Base-by-base conservation (phyloP, 2,329 filamentous ascomycete species). In the Ophiosphaerella herpotricha region DNA sequence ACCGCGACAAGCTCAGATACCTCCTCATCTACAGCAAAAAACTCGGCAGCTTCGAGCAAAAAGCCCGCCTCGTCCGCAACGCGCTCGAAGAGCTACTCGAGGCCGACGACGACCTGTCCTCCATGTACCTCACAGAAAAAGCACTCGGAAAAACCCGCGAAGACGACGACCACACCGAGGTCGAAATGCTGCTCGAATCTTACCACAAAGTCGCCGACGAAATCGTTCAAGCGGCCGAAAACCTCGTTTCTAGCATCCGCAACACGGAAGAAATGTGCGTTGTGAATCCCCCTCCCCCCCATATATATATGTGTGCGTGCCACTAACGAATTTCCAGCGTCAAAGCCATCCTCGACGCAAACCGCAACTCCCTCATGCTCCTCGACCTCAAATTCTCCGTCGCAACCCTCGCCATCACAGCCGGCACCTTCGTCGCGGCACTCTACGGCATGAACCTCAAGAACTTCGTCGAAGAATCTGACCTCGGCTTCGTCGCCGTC, bases 391-490 rank as follows among this genome's bases (percentile, higher is more conserved):
- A 96, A 71, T 96, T 97, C 77, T 94, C 89, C 69, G 92, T 99
- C 52, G 90, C 91, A 49, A 97, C 94, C 1, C 84, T 99, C 4
- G 91, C 92, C n/a, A 85, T 97, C 40, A 93, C 91, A 46, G 91
- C 92, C 70, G 94, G 94, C 47, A 97, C 94, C 42, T 95, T 97
- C 70, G 83, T 97, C 64, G 95, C 94, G 7, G 92, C 92, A n/a
- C 85, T 99, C n/a, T 99, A 97, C 80, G 94, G 94, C 63, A 97
- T 97, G 92, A 99, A 99, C 77, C 79, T 99, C 58, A 95, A 97
- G 71, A 97, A 97, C 75, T 97, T 97, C 74, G 91, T 97, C 64
- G 94, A 99, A 77, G 93, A 97, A 71, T 92, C 89, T 1, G 84
- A 90, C 73, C 83, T 90, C 73, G 94, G 93, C 9, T 97, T 99